phyloP scores from a whole-genome alignment of 768 basidiomycete species.

The Lactarius indigo region DNA sequence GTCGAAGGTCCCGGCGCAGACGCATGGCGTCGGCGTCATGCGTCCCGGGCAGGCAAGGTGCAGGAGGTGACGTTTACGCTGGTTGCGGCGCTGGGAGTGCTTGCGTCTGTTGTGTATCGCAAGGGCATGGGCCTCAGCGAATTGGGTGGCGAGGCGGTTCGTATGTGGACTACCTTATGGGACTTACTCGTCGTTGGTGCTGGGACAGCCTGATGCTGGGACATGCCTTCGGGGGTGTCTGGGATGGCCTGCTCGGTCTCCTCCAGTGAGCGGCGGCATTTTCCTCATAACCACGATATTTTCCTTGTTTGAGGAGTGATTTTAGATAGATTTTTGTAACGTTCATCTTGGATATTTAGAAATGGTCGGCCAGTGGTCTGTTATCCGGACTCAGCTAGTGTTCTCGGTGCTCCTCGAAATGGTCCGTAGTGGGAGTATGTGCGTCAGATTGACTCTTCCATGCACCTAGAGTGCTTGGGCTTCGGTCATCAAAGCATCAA shows the following conservation, averaged over 20 bases:
- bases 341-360: neutral
- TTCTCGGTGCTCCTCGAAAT: neutral
- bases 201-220: neutral
- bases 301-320: neutral
- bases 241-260: neutral
- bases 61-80: neutral
- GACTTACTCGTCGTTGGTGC: neutral
- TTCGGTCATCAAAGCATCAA: no score
- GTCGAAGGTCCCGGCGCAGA: constrained; percentile 2
- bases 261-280: neutral
- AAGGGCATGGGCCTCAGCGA: neutral
- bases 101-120: neutral
- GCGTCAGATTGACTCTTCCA: no score
- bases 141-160: neutral
- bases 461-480: no score
- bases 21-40: constrained; percentile 10
- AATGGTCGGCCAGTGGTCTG: neutral
- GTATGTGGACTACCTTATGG: neutral
- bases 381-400: neutral
- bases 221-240: neutral
- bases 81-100: neutral
- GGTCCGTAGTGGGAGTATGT: no score
- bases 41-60: neutral
- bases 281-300: neutral
- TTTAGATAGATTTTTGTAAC: neutral